A percentile compares a stretch with the other conserved stretches of the same genome.
Evolutionary conservation across 2,329 filamentous ascomycete genomes (phyloP).

Genomic region (Apiospora phragmitis): DNA sequence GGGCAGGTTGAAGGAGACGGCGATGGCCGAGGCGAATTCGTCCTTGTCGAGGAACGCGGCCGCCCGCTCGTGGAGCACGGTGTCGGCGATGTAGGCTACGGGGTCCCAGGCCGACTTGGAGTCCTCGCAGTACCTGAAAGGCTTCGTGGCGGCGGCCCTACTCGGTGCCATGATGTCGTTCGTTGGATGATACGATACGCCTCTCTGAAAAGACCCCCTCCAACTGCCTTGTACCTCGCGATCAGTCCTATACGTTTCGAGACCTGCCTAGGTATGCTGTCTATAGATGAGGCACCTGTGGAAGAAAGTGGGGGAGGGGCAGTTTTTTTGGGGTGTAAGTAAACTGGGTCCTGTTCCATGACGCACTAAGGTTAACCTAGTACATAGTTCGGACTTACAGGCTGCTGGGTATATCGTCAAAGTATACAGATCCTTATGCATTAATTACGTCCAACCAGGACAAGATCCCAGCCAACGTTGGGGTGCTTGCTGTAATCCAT

Average conservation of each 20-base stretch:
- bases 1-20: conserved; percentile 44
- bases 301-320: conserved; percentile 1
- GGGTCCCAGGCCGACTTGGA: conserved; percentile 44
- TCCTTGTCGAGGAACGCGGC: conserved; percentile 37
- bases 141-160: conserved; percentile 14
- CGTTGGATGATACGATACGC: background rate
- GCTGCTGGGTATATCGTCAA: background rate
- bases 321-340: conserved; percentile 1
- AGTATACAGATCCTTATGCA: background rate
- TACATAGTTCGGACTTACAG: background rate
- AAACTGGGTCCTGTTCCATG: background rate
- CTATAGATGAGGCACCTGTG: background rate
- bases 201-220: background rate
- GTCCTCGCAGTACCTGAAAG: conserved; percentile 44
- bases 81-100: conserved; percentile 39
- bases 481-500: background rate
- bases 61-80: conserved; percentile 37
- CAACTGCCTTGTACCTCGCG: background rate
- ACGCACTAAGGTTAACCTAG: no score
- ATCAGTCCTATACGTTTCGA: background rate
- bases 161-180: conserved; percentile 20
- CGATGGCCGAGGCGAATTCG: conserved; percentile 46
- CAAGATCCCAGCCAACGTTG: background rate
- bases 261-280: background rate
- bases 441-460: background rate